phyloP scores from a whole-genome alignment of 2,329 filamentous ascomycete species.

The Alternaria tenuissima region DNA sequence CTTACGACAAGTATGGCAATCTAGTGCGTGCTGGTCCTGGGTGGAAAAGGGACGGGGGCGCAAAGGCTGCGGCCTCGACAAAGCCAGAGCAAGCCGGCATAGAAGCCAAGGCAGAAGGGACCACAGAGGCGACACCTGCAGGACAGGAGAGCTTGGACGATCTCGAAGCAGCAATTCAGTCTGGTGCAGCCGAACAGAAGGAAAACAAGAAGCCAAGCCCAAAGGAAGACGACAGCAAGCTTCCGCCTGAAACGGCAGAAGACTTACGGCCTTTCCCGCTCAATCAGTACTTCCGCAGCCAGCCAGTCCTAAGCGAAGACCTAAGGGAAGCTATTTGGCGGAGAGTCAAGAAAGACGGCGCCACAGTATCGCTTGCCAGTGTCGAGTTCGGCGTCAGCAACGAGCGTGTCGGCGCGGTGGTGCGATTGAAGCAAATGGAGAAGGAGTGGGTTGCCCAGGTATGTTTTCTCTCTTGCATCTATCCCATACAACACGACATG shows the following conservation, averaged over 20 bases:
- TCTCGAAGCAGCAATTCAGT: slow-evolving; percentile 35
- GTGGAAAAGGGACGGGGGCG: slow-evolving; percentile 26
- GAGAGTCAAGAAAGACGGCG: slow-evolving; percentile 69
- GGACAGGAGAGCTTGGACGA: slow-evolving; percentile 43
- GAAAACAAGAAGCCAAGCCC: slow-evolving; percentile 18
- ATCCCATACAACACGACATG: slow-evolving; percentile 52
- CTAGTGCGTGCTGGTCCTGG: slow-evolving; percentile 52
- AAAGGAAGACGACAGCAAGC: slow-evolving; percentile 28
- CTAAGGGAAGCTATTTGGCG: slow-evolving; percentile 77
- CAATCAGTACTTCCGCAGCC: slow-evolving; percentile 75
- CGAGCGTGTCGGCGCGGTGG: slow-evolving; percentile 82
- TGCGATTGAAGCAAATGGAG: slow-evolving; percentile 85
- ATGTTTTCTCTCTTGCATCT: slow-evolving; percentile 53
- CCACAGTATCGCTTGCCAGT: slow-evolving; percentile 76
- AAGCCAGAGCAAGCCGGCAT: slow-evolving; percentile 10
- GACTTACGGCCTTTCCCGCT: slow-evolving; percentile 71
- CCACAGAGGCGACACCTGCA: slow-evolving; percentile 29
- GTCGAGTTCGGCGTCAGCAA: slow-evolving; percentile 81
- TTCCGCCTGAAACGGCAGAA: slow-evolving; percentile 43
- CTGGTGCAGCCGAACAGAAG: slow-evolving; percentile 31
- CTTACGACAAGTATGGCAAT: slow-evolving; percentile 61
- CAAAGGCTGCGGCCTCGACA: slow-evolving; percentile 25
- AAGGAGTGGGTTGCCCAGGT: slow-evolving; percentile 79
- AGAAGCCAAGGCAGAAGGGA: slow-evolving; percentile 24
- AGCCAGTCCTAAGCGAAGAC: slow-evolving; percentile 76